Evolutionary conservation across 208 protist species (phyloP).

Genomic region (Leptomonas seymouri): DNA sequence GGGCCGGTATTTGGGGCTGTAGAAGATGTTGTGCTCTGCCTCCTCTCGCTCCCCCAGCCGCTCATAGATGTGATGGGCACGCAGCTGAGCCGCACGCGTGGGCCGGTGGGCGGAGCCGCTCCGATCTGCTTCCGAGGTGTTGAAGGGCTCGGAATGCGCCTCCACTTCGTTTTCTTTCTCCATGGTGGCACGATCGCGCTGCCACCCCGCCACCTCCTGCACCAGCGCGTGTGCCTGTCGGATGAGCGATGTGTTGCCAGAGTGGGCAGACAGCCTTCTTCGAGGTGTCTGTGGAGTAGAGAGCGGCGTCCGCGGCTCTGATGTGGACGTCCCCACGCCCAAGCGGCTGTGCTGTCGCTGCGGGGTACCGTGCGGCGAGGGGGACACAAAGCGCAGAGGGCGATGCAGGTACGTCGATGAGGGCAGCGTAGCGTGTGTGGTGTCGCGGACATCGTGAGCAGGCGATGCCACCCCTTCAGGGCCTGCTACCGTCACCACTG

Average conservation of each 20-base stretch:
- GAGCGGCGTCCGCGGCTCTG: background rate
- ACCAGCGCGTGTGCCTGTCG: conserved; percentile 10
- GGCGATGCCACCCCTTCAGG: background rate
- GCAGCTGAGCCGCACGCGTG: conserved; percentile 29
- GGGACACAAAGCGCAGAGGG: conserved; percentile 15
- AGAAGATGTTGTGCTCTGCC: conserved; percentile 25
- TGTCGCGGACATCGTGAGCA: background rate
- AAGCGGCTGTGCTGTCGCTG: background rate
- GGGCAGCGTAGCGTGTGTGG: conserved; percentile 5
- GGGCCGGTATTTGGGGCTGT: conserved; percentile 4
- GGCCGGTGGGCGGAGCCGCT: conserved; percentile 3
- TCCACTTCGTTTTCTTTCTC: background rate
- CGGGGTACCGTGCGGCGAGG: conserved; percentile 1
- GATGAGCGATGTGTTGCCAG: background rate
- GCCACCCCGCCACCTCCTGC: conserved; percentile 15
- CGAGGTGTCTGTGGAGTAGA: background rate
- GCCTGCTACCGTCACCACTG: no score
- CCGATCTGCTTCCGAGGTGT: background rate
- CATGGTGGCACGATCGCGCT: conserved; percentile 3
- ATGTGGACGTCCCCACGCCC: background rate
- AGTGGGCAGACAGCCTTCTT: background rate
- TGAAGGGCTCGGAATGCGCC: background rate
- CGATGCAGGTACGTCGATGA: conserved; percentile 26
- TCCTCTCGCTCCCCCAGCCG: conserved; percentile 19
- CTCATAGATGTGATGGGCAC: background rate